Percentiles rank a stretch among this genome's conserved stretches.
phyloP scores from a whole-genome alignment of 495 filamentous ascomycete genomes.

The Trichoderma reesei region DNA sequence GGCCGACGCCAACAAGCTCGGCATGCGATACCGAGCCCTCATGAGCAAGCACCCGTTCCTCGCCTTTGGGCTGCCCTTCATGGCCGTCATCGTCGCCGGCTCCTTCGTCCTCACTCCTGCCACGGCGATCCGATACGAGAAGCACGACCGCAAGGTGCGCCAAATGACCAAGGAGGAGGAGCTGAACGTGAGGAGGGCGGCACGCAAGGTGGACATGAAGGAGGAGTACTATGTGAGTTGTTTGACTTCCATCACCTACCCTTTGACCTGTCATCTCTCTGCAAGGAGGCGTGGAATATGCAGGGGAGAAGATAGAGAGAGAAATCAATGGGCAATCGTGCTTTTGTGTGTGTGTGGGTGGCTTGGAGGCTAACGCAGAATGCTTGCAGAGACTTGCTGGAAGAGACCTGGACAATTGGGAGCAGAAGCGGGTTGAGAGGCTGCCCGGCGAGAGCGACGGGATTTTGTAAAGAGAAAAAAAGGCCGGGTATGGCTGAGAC shows the following conservation, averaged over 20 bases:
- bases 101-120: slow-evolving; percentile 93
- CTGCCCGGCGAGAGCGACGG: slow-evolving; percentile 86
- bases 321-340: too few species aligned
- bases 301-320: not conserved
- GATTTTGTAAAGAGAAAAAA: slow-evolving; percentile 43
- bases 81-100: slow-evolving; percentile 82
- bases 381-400: slow-evolving; percentile 63
- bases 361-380: slow-evolving; percentile 2
- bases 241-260: not conserved
- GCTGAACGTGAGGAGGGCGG: slow-evolving; percentile 62
- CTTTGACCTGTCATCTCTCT: not conserved
- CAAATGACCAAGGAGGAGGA: slow-evolving; percentile 75
- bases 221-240: slow-evolving; percentile 91
- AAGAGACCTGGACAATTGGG: slow-evolving; percentile 93
- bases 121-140: slow-evolving; percentile 85
- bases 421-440: slow-evolving; percentile 84
- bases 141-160: slow-evolving; percentile 76
- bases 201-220: slow-evolving; percentile 63
- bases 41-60: slow-evolving; percentile 75
- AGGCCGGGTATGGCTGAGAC: not conserved
- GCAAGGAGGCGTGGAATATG: not conserved
- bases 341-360: too few species aligned
- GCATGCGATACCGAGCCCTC: slow-evolving; percentile 60
- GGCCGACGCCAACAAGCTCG: slow-evolving; percentile 52
- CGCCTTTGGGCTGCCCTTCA: slow-evolving; percentile 92